Percentiles rank a stretch among this genome's conserved stretches.
phyloP scores from a whole-genome alignment of 2,329 filamentous ascomycete species.

The Pseudogymnoascus sp. region DNA sequence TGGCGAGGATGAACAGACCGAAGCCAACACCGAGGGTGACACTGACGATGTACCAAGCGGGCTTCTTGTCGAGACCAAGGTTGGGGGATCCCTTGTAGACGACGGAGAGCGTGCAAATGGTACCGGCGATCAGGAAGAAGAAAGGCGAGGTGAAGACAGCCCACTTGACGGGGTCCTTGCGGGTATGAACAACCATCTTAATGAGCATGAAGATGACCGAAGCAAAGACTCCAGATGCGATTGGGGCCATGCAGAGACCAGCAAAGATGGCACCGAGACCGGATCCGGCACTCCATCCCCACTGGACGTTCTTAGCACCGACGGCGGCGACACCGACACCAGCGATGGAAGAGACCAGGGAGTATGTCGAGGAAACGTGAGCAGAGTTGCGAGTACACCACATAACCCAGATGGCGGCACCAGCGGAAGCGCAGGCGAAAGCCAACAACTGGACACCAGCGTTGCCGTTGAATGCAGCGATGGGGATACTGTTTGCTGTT shows the following conservation, averaged over 20 bases:
- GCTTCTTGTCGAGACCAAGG: constrained; percentile 56
- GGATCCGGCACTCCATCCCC: constrained; percentile 61
- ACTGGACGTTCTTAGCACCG: constrained; percentile 52
- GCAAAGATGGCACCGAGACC: constrained; percentile 65
- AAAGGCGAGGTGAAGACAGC: constrained; percentile 65
- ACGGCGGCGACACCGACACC: constrained; percentile 61
- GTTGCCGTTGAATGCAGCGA: constrained; percentile 46
- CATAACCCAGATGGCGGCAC: constrained; percentile 66
- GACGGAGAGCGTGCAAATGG: constrained; percentile 66
- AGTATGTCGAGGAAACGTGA: constrained; percentile 66
- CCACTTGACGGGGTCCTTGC: constrained; percentile 63
- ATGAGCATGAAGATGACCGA: constrained; percentile 65
- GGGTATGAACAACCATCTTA: constrained; percentile 61
- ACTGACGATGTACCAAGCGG: constrained; percentile 55
- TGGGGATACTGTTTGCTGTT: constrained; percentile 47
- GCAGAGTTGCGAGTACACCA: constrained; percentile 68
- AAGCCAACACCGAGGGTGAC: constrained; percentile 57
- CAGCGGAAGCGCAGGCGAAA: constrained; percentile 55
- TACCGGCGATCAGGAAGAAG: constrained; percentile 69
- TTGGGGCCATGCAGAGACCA: constrained; percentile 61
- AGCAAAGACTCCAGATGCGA: constrained; percentile 55
- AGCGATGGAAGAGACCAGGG: constrained; percentile 58
- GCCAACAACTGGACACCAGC: constrained; percentile 61
- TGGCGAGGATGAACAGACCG: constrained; percentile 50
- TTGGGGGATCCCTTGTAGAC: constrained; percentile 74